Percentiles rank a stretch among this genome's conserved stretches.
These are phyloP conservation scores for Cladophialophora chaetospira DNA, from an alignment of 2,329 filamentous ascomycete genomes.

Conservation along the genomic window DNA sequence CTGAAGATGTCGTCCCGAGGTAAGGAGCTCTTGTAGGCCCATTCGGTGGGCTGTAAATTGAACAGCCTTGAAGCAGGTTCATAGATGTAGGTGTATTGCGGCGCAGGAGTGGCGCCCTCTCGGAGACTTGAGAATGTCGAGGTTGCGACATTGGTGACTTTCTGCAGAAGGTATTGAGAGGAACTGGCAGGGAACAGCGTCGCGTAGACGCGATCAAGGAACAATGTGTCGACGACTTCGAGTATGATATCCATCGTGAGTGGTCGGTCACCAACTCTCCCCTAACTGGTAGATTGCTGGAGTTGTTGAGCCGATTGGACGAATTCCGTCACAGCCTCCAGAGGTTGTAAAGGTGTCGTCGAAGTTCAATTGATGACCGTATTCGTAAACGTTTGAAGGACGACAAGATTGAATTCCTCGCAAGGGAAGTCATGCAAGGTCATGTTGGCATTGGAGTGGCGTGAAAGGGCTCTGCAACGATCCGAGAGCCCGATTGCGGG, in stretches of 20 bases:
- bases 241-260: slow-evolving; percentile 85
- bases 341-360: not conserved
- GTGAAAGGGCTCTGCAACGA: slow-evolving; percentile 8
- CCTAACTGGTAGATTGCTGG: not conserved
- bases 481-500: slow-evolving; percentile 11
- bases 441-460: slow-evolving; percentile 6
- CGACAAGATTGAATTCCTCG: too few relatives aligned
- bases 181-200: slow-evolving; percentile 63
- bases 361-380: not conserved
- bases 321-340: not conserved
- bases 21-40: slow-evolving; percentile 78
- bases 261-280: not conserved
- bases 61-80: slow-evolving; percentile 72
- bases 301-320: not conserved
- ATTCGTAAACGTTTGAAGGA: too few relatives aligned
- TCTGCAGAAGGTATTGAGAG: slow-evolving; percentile 55
- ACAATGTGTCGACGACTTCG: slow-evolving; percentile 77
- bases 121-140: slow-evolving; percentile 56
- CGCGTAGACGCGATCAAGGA: slow-evolving; percentile 80
- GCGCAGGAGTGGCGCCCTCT: slow-evolving; percentile 43
- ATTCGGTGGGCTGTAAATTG: slow-evolving; percentile 68
- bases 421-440: too few relatives aligned
- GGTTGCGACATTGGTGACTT: slow-evolving; percentile 54
- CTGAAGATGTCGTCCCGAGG: slow-evolving; percentile 75
- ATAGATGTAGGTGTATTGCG: slow-evolving; percentile 61